Evolutionary conservation across 805 yeast species (phyloP), one percentile per base, ranked within the genome.

Genomic region (Alloascoidea africana): DNA sequence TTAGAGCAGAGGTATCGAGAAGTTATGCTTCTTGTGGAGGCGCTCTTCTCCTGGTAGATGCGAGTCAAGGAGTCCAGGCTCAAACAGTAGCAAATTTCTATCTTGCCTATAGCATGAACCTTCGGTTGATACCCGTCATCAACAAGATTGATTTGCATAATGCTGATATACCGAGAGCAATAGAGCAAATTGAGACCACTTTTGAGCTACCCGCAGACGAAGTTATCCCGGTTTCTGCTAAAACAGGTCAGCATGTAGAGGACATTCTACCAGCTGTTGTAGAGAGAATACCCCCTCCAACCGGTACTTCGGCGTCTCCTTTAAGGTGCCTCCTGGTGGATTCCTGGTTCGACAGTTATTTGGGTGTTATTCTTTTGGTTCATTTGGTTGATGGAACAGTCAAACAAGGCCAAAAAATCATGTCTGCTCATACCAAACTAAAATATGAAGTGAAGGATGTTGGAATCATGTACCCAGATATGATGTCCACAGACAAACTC

Each of bases 61-160:
- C 97, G 1, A 69, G 89, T 2, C 96, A 91, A 51, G 97, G 97
- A 37, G 86, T 89, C 3, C 96, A 86, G 55, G 97, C 97, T 0
- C 98, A 89, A 55, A 91, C 98, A 0, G 96, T 89, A n/a, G 96
- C 98, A 16, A 89, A 91, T 55, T 89, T 83, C 58, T 84, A 79
- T 50, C 63, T 89, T 39, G 98, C 97, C 0, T 80, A 81, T 51
- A 78, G 89, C 40, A 69, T 85, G 75, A 82, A 78, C 5, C 66
- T 91, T 43, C 75, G 76, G 46, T 61, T 89, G 44, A 66, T 89
- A 1, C 97, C 98, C 0, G 84, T 89, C 14, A 82, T 89, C 37
- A 89, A 89, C 60, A 89, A 89, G 51, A 80, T 89, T 36, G 98
- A 89, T 58, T 60, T 89, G 38, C 91, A 80, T 42, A 81, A 76